Base-by-base conservation (phyloP, 2,329 filamentous ascomycete genomes). In the Botrytis cinerea region DNA sequence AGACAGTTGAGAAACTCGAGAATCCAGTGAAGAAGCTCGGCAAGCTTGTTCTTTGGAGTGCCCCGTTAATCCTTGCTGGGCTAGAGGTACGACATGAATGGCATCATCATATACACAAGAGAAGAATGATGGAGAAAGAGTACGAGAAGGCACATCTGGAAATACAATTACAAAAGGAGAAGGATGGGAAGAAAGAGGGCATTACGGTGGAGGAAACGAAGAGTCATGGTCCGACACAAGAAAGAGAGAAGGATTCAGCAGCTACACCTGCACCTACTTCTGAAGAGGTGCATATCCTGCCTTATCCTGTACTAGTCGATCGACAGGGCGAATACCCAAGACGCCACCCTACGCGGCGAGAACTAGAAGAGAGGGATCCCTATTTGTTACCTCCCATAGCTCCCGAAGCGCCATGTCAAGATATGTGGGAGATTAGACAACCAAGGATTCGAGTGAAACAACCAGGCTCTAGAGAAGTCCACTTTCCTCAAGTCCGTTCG, bases 81-180 rank as follows among this genome's bases (percentile, higher is more conserved):
- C 40, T 73, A 4, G 72, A 73, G 6, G 59, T 73, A 38, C 43
- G 54, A n/a, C 72, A 73, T 20, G 72, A 73, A 59, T 59, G 68
- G 59, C 66, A 73, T 54, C 54, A 73, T 32, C 66, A 73, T 16
- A 40, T 46, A n/a, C 72, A 73, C 35, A 70, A 73, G 45, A 59
- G 72, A 25, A 62, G 59, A 10, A 73, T 73, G 72, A 71, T 70
- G 66, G 72, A 73, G 14, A 73, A 73, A 38, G 72, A 73, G 32
- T 73, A 70, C 32, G 72, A 73, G 67, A 73, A 73, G 59, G 72
- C 72, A 8, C 72, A 73, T 28, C 40, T 73, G 35, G 72, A 73
- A 35, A 46, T 73, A 35, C 66, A 73, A 16, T 14, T 73, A n/a
- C 54, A 73, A 32, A 28, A 64, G 67, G 59, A 22, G 12, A 73